Evolutionary conservation across 495 filamentous ascomycete species (phyloP).

Genomic region (Durotheca rogersii): DNA sequence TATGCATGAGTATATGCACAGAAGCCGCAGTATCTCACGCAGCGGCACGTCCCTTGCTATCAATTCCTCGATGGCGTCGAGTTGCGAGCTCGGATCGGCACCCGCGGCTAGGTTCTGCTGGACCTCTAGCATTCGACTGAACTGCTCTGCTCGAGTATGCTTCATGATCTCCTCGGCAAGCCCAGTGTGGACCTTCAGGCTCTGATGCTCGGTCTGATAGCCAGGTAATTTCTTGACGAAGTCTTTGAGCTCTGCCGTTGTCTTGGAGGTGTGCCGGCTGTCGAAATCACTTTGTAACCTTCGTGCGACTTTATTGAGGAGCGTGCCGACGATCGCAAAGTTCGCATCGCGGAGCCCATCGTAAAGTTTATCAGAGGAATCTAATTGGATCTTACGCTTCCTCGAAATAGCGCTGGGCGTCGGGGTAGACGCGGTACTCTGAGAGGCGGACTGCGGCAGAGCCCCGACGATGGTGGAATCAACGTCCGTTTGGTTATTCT

Average conservation of each 20-base stretch:
- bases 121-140: conserved; percentile 83
- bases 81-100: conserved; percentile 81
- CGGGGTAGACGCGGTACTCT: conserved; percentile 50
- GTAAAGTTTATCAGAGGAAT: conserved; percentile 87
- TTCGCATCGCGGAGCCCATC: conserved; percentile 88
- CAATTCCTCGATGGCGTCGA: conserved; percentile 88
- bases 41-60: conserved; percentile 82
- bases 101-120: conserved; percentile 96
- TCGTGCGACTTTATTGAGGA: conserved; percentile 87
- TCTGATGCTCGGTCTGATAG: conserved; percentile 92
- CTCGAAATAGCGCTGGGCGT: conserved; percentile 45
- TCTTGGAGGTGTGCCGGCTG: conserved; percentile 83
- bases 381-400: conserved; percentile 88
- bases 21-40: conserved; percentile 73
- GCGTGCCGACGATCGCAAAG: conserved; percentile 86
- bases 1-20: conserved; percentile 90
- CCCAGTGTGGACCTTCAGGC: conserved; percentile 84
- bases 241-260: conserved; percentile 82
- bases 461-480: conserved; percentile 86
- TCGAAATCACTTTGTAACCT: conserved; percentile 88
- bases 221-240: conserved; percentile 89
- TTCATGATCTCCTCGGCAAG: conserved; percentile 95
- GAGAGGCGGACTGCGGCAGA: conserved; percentile 55
- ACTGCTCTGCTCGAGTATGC: conserved; percentile 81
- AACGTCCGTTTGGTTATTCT: conserved; percentile 87